A percentile compares a stretch with the other conserved stretches of the same genome.
Conservation (phyloP, 495 filamentous ascomycete genomes). For the Jackrogersella minutella region DNA sequence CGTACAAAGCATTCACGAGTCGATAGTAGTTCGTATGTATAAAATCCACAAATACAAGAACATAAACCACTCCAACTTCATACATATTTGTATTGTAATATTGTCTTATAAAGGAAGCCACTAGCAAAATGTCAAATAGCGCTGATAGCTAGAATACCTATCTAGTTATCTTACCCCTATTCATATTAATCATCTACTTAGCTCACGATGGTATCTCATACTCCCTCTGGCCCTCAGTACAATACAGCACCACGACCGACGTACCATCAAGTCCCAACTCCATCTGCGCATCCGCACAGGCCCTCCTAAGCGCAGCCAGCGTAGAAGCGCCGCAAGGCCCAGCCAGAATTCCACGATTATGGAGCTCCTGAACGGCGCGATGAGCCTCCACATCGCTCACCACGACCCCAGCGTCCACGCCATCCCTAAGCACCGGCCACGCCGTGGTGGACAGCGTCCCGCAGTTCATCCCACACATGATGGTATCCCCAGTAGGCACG, state of each 20-base stretch:
- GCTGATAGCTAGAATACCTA: too few species aligned
- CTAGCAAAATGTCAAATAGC: too few species aligned
- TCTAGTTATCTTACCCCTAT: neutral
- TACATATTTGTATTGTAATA: too few species aligned
- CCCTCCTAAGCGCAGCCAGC: constrained; percentile 62
- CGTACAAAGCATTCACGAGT: neutral
- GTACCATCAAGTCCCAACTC: constrained; percentile 48
- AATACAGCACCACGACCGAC: constrained; percentile 60
- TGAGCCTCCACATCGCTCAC: constrained; percentile 65
- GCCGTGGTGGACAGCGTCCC: constrained; percentile 68
- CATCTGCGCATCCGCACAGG: constrained; percentile 45
- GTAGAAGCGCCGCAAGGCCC: constrained; percentile 71
- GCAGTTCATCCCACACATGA: constrained; percentile 74
- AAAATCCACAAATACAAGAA: neutral
- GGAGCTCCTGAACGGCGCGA: constrained; percentile 58
- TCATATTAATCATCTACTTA: neutral
- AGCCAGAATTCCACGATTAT: constrained; percentile 50
- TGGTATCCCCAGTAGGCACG: constrained; percentile 62
- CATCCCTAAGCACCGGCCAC: constrained; percentile 63
- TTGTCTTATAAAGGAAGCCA: too few species aligned
- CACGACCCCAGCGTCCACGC: constrained; percentile 64
- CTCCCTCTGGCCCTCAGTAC: constrained; percentile 42
- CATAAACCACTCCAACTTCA: neutral
- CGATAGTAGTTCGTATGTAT: neutral
- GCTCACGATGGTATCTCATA: constrained; percentile 31